These are phyloP conservation scores for Dendrobium catenatum DNA, from an alignment of 106 monocot species.

Conservation along the genomic window DNA sequence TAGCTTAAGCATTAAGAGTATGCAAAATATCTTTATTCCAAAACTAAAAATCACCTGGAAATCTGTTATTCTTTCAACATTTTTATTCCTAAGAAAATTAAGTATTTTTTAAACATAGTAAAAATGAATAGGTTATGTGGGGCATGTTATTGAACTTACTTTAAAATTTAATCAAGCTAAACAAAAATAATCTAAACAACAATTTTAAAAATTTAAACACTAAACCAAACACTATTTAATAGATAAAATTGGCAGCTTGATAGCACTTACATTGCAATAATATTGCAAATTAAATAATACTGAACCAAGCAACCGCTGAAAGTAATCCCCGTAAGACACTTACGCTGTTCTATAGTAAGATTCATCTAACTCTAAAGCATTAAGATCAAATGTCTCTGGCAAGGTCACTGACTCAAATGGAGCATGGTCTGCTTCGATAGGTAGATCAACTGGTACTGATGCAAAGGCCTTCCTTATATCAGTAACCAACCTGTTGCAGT, in stretches of 20 bases:
- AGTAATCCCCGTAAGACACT: neutral
- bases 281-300: too few relatives aligned
- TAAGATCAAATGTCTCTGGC: constrained; percentile 74
- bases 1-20: neutral
- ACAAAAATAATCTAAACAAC: too few relatives aligned
- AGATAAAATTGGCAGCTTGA: too few relatives aligned
- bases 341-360: constrained; percentile 30
- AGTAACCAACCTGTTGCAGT: constrained; percentile 48
- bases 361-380: constrained; percentile 59
- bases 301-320: neutral
- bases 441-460: constrained; percentile 48
- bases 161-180: too few relatives aligned
- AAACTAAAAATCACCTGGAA: neutral
- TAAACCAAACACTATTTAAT: too few relatives aligned
- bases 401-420: constrained; percentile 63
- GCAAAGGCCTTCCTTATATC: constrained; percentile 40
- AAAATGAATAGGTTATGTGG: too few relatives aligned
- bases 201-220: too few relatives aligned
- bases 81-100: neutral
- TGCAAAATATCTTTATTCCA: neutral
- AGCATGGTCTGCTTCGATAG: constrained; percentile 48
- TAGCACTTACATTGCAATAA: too few relatives aligned
- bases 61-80: neutral
- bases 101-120: too few relatives aligned
- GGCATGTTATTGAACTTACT: too few relatives aligned